Evolutionary conservation across 345 rosid genomes (phyloP).

Genomic region (Microthlaspi erraticum): DNA sequence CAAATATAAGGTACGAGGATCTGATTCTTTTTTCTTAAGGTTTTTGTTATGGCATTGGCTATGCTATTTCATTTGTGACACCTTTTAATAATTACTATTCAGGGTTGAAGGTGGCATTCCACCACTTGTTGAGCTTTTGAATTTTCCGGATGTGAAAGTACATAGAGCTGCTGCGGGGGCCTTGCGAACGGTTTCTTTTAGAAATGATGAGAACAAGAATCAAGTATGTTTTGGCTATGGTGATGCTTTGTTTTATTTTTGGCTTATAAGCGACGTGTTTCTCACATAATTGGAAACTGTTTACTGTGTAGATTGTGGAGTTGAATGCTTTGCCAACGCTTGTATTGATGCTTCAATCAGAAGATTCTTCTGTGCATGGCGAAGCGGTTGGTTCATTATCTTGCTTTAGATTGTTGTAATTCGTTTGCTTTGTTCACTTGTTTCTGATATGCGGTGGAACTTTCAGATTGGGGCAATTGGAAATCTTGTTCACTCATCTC

Average conservation of each 20-base stretch:
- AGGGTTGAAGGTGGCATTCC: conserved; percentile 79
- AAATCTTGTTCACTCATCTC: conserved; percentile 78
- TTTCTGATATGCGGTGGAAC: conserved; percentile 12
- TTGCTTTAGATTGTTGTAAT: not conserved
- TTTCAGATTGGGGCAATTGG: conserved; percentile 78
- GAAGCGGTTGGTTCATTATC: conserved; percentile 64
- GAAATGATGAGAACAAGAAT: conserved; percentile 73
- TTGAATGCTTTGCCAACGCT: conserved; percentile 70
- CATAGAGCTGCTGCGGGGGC: conserved; percentile 90
- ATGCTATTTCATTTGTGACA: conserved; percentile 16
- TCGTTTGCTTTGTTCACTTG: conserved; percentile 4
- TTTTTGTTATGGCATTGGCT: not conserved
- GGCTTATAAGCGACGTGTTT: conserved; percentile 1
- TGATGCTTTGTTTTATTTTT: not conserved
- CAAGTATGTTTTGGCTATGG: conserved; percentile 48
- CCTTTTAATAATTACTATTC: conserved; percentile 7
- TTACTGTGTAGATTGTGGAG: conserved; percentile 70
- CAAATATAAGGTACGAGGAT: conserved; percentile 57
- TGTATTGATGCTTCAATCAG: conserved; percentile 67
- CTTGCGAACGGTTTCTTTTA: conserved; percentile 69
- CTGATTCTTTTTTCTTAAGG: not conserved
- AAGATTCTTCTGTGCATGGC: conserved; percentile 64
- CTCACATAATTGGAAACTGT: conserved; percentile 31
- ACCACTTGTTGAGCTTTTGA: conserved; percentile 70
- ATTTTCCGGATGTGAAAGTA: conserved; percentile 60